Percentiles rank a stretch among this genome's conserved stretches.
These are phyloP conservation scores for Suhomyces bribrorum DNA, from an alignment of 1,139 yeast genomes.

Conservation along the genomic window DNA sequence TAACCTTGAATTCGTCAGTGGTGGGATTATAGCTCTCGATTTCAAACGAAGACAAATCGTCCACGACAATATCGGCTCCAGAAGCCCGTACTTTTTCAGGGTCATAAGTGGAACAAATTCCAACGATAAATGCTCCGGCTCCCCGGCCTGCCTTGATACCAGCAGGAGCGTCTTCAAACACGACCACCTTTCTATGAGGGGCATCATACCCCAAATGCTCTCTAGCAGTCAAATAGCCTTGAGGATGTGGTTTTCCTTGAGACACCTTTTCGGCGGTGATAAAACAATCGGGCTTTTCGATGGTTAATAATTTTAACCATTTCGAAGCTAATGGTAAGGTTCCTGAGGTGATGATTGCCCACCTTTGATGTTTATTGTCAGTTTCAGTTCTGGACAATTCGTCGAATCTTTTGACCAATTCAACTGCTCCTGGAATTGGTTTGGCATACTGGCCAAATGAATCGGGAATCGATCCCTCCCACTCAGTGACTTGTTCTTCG, in stretches of 20 bases:
- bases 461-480: slow-evolving; percentile 73
- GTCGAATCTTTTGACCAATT: slow-evolving; percentile 58
- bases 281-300: slow-evolving; percentile 66
- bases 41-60: slow-evolving; percentile 57
- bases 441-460: slow-evolving; percentile 69
- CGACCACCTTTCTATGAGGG: slow-evolving; percentile 55
- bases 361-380: slow-evolving; percentile 49
- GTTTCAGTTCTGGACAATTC: slow-evolving; percentile 40
- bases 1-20: slow-evolving; percentile 49
- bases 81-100: slow-evolving; percentile 66
- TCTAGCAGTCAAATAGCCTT: slow-evolving; percentile 72
- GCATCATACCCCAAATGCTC: slow-evolving; percentile 54
- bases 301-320: slow-evolving; percentile 70
- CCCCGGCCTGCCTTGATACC: slow-evolving; percentile 83
- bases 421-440: slow-evolving; percentile 74
- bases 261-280: slow-evolving; percentile 78
- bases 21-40: slow-evolving; percentile 44
- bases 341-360: slow-evolving; percentile 88
- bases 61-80: slow-evolving; percentile 80
- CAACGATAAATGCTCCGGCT: slow-evolving; percentile 81
- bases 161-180: slow-evolving; percentile 87
- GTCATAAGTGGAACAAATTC: slow-evolving; percentile 78
- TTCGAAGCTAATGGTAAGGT: slow-evolving; percentile 73
- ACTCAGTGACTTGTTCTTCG: slow-evolving; percentile 62
- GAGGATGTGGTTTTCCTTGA: slow-evolving; percentile 81